Evolutionary conservation across 495 filamentous ascomycete genomes (phyloP).

Genomic region (Aspergillus indologenus): DNA sequence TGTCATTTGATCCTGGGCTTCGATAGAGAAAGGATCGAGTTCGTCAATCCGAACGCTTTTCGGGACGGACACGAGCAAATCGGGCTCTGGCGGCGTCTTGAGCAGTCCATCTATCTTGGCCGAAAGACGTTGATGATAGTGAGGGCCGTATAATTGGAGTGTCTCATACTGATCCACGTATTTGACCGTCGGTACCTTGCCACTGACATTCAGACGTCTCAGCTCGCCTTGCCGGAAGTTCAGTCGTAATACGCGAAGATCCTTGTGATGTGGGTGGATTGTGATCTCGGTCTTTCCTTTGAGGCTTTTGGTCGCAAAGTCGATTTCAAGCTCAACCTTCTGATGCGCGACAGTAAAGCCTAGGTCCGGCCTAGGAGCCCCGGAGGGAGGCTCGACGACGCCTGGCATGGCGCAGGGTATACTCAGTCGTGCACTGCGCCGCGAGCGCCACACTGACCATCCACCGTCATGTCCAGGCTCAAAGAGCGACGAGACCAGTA

Average conservation of each 20-base stretch:
- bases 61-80: conserved; percentile 62
- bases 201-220: conserved; percentile 67
- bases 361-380: conserved; percentile 35
- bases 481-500: conserved; percentile 13
- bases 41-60: conserved; percentile 65
- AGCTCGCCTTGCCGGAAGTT: conserved; percentile 85
- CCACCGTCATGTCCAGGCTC: conserved; percentile 43
- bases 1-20: conserved; percentile 49
- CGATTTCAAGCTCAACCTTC: conserved; percentile 81
- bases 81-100: conserved; percentile 56
- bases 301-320: conserved; percentile 71
- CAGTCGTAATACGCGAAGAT: conserved; percentile 67
- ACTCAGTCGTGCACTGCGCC: conserved; percentile 43
- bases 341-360: conserved; percentile 71
- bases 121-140: conserved; percentile 75
- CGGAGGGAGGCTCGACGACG: conserved; percentile 39
- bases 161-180: conserved; percentile 73
- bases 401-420: conserved; percentile 43
- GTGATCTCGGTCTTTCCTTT: conserved; percentile 79
- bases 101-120: conserved; percentile 61
- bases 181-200: conserved; percentile 52
- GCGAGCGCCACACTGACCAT: conserved; percentile 37
- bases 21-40: conserved; percentile 52
- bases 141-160: conserved; percentile 62
- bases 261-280: conserved; percentile 63